phyloP scores from a whole-genome alignment of 305 asterid genomes.

The Striga hermonthica region DNA sequence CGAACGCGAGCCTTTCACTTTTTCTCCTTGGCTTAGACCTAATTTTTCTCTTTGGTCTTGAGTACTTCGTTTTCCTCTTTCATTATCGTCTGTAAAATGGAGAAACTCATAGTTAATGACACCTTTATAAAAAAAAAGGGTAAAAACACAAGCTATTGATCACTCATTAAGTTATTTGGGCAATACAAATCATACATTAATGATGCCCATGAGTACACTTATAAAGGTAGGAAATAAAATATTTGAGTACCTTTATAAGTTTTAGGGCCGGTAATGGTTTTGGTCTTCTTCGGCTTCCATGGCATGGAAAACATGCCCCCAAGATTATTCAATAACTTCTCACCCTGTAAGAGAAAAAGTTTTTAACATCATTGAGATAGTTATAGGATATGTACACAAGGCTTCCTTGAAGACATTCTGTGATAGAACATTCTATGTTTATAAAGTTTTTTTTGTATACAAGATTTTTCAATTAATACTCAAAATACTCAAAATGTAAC shows the following conservation, averaged over 20 bases:
- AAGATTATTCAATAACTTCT: constrained; percentile 78
- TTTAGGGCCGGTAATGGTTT: constrained; percentile 60
- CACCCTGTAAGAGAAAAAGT: constrained; percentile 54
- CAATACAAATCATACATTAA: not conserved
- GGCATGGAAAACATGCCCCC: constrained; percentile 97
- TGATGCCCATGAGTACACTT: not conserved
- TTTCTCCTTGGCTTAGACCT: constrained; percentile 48
- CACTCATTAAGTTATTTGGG: too few species aligned
- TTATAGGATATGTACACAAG: too few species aligned
- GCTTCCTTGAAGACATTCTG: too few species aligned
- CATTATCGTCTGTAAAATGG: constrained; percentile 48
- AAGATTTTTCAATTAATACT: too few species aligned
- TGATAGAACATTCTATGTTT: too few species aligned
- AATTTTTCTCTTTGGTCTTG: constrained; percentile 65
- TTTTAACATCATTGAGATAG: too few species aligned
- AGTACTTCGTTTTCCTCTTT: constrained; percentile 43
- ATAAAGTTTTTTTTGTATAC: too few species aligned
- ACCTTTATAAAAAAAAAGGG: too few species aligned
- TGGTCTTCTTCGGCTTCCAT: constrained; percentile 86
- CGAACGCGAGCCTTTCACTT: constrained; percentile 45
- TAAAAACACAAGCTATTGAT: too few species aligned
- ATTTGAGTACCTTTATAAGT: constrained; percentile 50
- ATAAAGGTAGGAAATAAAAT: constrained; percentile 4
- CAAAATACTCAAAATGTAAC: too few species aligned
- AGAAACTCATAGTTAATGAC: constrained; percentile 18